Evolutionary conservation across 1,139 yeast genomes (phyloP), one percentile per base, ranked within the genome.

Genomic region (Diutina rugosa): DNA sequence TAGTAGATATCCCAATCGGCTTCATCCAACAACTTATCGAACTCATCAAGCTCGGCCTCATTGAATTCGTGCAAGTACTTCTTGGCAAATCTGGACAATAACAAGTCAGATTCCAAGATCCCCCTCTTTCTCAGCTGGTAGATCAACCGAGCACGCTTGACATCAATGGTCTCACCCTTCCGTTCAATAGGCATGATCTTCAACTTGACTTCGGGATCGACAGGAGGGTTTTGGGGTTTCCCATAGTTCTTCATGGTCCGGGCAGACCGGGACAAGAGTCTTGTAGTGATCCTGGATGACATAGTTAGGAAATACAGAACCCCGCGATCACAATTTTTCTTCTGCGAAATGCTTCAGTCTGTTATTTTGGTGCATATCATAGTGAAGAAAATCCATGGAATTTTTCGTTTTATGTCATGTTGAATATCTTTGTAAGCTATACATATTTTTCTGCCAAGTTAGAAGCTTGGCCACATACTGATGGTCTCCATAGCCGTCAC

Each of bases 1-100:
- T 93, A 93, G 70, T 90, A 95, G 61, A 93, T 91, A 68, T 93
- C 99, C 99, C 99, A 95, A 69, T 93, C 99, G 16, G 93, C 82
- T 70, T 91, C 96, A 68, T 95, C 96, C 67, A 93, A 77, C 58
- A 93, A 72, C 61, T 78, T 69, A 66, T 93, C 98, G 69, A 89
- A 93, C 70, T 93, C 98, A 57, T 84, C 86, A 61, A 95, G 73
- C 69, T 90, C 87, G 57, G 76, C 85, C 60, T 74, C 70, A n/a
- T 77, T 73, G 76, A 93, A 80, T 0, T 68, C 64, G 47, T 78
- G 69, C 63, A 93, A 74, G 64, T 87, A 80, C 65, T 80, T 80
- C 64, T 90, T 84, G 44, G 98, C 96, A 71, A 91, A 95, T 59
- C 91, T 79, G 26, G 95, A 84, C 58, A 95, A 77, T 56, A 93